phyloP scores from a whole-genome alignment of 2,329 filamentous ascomycete species.

The Aspergillus melleus region DNA sequence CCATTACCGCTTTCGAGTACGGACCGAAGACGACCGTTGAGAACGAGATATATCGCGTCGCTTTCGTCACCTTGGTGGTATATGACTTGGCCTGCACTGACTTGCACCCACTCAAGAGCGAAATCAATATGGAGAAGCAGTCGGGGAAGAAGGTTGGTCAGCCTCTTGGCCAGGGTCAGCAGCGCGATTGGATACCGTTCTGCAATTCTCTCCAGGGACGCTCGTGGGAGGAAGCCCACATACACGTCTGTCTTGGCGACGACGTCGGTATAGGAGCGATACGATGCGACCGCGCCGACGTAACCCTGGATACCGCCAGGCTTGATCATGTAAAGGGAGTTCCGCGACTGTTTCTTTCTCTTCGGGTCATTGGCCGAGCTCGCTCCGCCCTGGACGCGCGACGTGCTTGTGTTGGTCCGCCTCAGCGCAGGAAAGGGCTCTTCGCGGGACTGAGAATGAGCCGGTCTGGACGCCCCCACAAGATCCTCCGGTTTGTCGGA shows the following conservation, averaged over 20 bases:
- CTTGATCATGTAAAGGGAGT: conserved; percentile 85
- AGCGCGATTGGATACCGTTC: conserved; percentile 90
- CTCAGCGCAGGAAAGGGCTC: conserved; percentile 48
- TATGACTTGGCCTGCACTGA: conserved; percentile 90
- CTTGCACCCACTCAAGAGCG: conserved; percentile 96
- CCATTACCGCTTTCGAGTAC: conserved; percentile 80
- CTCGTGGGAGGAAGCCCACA: conserved; percentile 86
- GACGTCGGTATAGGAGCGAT: conserved; percentile 94
- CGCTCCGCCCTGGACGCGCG: conserved; percentile 29
- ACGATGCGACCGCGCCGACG: conserved; percentile 89
- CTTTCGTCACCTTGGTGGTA: conserved; percentile 94
- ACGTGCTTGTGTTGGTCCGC: conserved; percentile 45
- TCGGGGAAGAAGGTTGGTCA: conserved; percentile 84
- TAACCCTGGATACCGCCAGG: conserved; percentile 94
- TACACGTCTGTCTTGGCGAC: conserved; percentile 98
- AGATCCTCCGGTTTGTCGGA: conserved; percentile 57
- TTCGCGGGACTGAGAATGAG: conserved; percentile 29
- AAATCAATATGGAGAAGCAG: conserved; percentile 97
- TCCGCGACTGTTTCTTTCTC: conserved; percentile 52
- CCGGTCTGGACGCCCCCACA: conserved; percentile 34
- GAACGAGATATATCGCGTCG: conserved; percentile 95
- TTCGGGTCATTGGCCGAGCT: conserved; percentile 31
- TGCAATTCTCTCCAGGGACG: conserved; percentile 84
- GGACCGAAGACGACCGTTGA: conserved; percentile 85
- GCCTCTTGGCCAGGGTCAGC: conserved; percentile 90